Evolutionary conservation across 2,329 filamentous ascomycete genomes (phyloP).

Genomic region (Aureobasidium melanogenum): DNA sequence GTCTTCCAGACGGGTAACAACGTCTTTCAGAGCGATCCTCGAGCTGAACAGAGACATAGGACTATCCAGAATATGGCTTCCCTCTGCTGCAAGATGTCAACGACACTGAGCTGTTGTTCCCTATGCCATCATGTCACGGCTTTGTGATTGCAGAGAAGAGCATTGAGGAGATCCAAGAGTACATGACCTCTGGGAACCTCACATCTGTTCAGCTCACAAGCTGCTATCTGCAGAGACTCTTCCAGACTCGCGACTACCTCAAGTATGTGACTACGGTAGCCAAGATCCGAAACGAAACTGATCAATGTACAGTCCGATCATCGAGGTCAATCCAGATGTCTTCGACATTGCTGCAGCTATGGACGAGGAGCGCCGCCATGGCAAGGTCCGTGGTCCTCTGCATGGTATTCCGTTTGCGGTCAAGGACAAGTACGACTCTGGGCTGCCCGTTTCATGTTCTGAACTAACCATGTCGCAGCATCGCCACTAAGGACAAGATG

Average conservation of each 20-base stretch:
- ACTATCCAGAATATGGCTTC: slow-evolving; percentile 23
- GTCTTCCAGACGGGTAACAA: background rate
- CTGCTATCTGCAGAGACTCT: slow-evolving; percentile 55
- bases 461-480: slow-evolving; percentile 22
- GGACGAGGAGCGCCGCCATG: slow-evolving; percentile 51
- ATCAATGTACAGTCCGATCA: slow-evolving; percentile 33
- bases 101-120: slow-evolving; percentile 39
- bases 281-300: background rate
- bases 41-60: background rate
- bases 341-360: slow-evolving; percentile 51
- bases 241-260: slow-evolving; percentile 56
- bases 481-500: slow-evolving; percentile 59
- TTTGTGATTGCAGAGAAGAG: slow-evolving; percentile 59
- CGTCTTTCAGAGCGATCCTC: background rate
- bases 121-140: slow-evolving; percentile 53
- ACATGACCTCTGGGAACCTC: slow-evolving; percentile 46
- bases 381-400: slow-evolving; percentile 53
- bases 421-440: slow-evolving; percentile 51
- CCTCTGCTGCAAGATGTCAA: slow-evolving; percentile 22
- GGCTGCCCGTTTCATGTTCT: background rate
- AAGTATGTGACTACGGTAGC: slow-evolving; percentile 36
- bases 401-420: slow-evolving; percentile 69
- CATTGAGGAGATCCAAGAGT: slow-evolving; percentile 57
- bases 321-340: slow-evolving; percentile 61
- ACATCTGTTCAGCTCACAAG: slow-evolving; percentile 49